A percentile compares a stretch with the other conserved stretches of the same genome.
phyloP scores from a whole-genome alignment of 208 protist genomes.

The Vickermania spadyakhi region DNA sequence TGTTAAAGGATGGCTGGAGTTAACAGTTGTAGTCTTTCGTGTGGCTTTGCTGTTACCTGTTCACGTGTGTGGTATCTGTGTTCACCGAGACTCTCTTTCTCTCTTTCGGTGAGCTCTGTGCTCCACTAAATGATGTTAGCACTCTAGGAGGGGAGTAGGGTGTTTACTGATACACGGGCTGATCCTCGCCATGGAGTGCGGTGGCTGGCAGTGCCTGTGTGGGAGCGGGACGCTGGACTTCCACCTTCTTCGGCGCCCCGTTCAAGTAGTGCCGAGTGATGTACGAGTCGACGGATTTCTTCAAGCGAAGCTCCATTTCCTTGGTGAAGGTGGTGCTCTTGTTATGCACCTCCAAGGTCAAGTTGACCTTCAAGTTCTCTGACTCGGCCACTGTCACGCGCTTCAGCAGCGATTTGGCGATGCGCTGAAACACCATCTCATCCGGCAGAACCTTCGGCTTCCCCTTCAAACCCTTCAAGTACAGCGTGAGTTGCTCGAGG shows the following conservation, averaged over 20 bases:
- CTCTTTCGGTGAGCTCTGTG: too few relatives aligned
- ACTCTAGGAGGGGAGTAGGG: too few relatives aligned
- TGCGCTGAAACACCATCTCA: slow-evolving; percentile 33
- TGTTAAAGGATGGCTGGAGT: too few relatives aligned
- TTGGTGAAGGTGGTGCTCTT: slow-evolving; percentile 11
- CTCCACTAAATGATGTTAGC: too few relatives aligned
- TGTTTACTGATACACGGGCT: not conserved
- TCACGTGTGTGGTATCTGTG: too few relatives aligned
- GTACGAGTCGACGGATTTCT: slow-evolving; percentile 73
- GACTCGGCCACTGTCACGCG: slow-evolving; percentile 56
- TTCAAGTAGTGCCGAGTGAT: slow-evolving; percentile 42
- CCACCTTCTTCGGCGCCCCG: not conserved
- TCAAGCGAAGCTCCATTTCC: slow-evolving; percentile 30
- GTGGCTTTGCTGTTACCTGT: too few relatives aligned
- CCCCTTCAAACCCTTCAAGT: slow-evolving; percentile 37
- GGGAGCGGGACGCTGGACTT: not conserved
- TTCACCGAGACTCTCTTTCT: too few relatives aligned
- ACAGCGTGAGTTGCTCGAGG: slow-evolving; percentile 67
- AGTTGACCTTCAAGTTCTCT: slow-evolving; percentile 36
- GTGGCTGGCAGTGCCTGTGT: not conserved
- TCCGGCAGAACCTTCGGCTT: slow-evolving; percentile 47
- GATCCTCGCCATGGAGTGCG: not conserved
- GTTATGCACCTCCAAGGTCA: slow-evolving; percentile 39
- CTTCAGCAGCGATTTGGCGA: slow-evolving; percentile 54
- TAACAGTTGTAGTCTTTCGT: too few relatives aligned